These are phyloP conservation scores for Camelina laxa DNA, from an alignment of 345 rosid species.

Conservation along the genomic window DNA sequence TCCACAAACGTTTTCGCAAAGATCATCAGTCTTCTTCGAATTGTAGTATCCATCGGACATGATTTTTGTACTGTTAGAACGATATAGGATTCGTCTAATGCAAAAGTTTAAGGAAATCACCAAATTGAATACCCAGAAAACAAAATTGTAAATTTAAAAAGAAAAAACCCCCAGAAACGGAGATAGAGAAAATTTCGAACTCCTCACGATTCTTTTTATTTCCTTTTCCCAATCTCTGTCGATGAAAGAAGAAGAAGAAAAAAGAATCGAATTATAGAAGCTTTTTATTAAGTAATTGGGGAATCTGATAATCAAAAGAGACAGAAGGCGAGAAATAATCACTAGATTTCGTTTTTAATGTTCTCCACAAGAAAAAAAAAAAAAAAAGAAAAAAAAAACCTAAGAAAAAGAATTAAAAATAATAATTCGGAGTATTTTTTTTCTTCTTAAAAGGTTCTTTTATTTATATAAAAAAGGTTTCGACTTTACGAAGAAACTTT, in stretches of 20 bases:
- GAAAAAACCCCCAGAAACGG: conserved; percentile 23
- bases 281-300: conserved; percentile 4
- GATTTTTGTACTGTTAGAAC: conserved; percentile 46
- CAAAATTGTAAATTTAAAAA: background rate
- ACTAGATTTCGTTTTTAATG: conserved; percentile 14
- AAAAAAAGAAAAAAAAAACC: background rate
- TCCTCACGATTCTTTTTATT: background rate
- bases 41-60: conserved; percentile 74
- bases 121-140: conserved; percentile 20
- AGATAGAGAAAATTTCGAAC: background rate
- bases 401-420: background rate
- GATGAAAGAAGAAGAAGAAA: background rate
- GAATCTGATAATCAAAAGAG: conserved; percentile 23
- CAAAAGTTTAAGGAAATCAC: conserved; percentile 41
- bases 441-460: too few relatives aligned
- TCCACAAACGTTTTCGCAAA: conserved; percentile 79
- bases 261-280: background rate
- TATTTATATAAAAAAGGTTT: background rate
- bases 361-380: conserved; percentile 1
- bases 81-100: conserved; percentile 26
- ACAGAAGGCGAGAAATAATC: conserved; percentile 28
- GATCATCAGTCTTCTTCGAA: conserved; percentile 92
- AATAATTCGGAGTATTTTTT: background rate
- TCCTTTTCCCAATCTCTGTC: background rate
- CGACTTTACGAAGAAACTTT: conserved; percentile 23